Conservation (phyloP, 192 early-diverging fungal species). For the Allomyces macrogynus region DNA sequence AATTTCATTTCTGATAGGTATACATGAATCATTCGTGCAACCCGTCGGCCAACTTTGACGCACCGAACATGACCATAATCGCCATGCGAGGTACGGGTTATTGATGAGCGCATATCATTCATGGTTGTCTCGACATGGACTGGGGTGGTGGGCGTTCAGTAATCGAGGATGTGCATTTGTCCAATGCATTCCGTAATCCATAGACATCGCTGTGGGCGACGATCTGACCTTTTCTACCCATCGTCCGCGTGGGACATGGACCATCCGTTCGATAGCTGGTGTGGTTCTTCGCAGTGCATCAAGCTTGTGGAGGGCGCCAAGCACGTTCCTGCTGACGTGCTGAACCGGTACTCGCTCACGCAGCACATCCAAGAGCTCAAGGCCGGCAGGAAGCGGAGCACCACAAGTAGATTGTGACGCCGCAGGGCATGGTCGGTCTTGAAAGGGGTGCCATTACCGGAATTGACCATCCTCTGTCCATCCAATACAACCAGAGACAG, state of each 20-base stretch:
- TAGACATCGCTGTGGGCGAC: conserved; percentile 22
- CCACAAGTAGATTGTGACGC: too few species aligned
- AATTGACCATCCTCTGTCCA: too few species aligned
- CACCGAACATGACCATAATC: conserved; percentile 15
- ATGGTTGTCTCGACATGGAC: too few species aligned
- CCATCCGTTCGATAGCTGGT: conserved; percentile 38
- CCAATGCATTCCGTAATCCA: background rate
- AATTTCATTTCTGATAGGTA: too few species aligned
- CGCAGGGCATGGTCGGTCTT: too few species aligned
- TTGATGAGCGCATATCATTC: too few species aligned
- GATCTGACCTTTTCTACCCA: conserved; percentile 35
- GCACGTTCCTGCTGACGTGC: conserved; percentile 15
- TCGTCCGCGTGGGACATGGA: conserved; percentile 43
- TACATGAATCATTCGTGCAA: conserved; percentile 31
- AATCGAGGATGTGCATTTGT: too few species aligned
- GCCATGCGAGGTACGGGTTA: conserved; percentile 6
- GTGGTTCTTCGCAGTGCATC: conserved; percentile 24
- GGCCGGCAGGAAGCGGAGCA: background rate
- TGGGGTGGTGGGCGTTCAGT: too few species aligned
- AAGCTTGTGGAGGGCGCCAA: conserved; percentile 26
- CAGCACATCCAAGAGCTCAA: conserved; percentile 17
- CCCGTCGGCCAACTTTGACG: conserved; percentile 21
- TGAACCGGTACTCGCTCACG: conserved; percentile 20
- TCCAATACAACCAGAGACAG: too few species aligned
- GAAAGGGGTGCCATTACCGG: too few species aligned